Evolutionary conservation across 2,329 filamentous ascomycete species (phyloP), one percentile per base, ranked within the genome.

Genomic region (Verticillium dahliae): DNA sequence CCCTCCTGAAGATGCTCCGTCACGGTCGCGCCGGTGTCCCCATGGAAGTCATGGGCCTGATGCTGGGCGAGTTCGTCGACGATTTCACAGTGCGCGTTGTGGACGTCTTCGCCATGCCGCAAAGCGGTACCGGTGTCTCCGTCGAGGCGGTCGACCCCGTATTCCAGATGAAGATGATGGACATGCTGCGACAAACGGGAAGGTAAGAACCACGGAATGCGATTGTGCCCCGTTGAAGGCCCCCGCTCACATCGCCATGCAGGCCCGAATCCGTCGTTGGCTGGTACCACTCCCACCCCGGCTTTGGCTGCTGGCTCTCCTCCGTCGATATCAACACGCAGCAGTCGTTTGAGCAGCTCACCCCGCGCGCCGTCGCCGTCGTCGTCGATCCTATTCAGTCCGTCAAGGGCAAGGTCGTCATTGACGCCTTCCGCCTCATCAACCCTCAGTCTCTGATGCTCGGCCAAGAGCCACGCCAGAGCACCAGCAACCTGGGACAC

Each of bases 81-180:
- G 95, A 98, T 80, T 99, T 97, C 79, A 99, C 95, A 63, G 95
- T 99, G 65, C 90, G 94, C 68, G 95, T 99, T 14, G 94, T 98
- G 68, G 95, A 99, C 77, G 95, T 99, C 34, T 99, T 99, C 77
- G 95, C 95, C 63, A 99, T 99, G 95, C 95, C 95, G 22, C 95
- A 99, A 75, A 97, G 93, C 69, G 95, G 95, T 78, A 99, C 95
- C 1, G 95, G 95, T 69, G 95, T 99, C 69, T 97, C 92, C 77
- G 95, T 99, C 71, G 95, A 99, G 78, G 96, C 95, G 59, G 95
- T 99, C 66, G 95, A 99, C 74, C 92, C 93, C 10, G 95, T 99
- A 38, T 99, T 99, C 77, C 95, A 99, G 81, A 97, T 92, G 72
- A 99, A 97, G 84, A 99, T 99, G 95, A 99, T 99, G 95, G 95